Evolutionary conservation across 192 early-diverging fungal species (phyloP), one percentile per base, ranked within the genome.

Genomic region (Physocladia obscura): DNA sequence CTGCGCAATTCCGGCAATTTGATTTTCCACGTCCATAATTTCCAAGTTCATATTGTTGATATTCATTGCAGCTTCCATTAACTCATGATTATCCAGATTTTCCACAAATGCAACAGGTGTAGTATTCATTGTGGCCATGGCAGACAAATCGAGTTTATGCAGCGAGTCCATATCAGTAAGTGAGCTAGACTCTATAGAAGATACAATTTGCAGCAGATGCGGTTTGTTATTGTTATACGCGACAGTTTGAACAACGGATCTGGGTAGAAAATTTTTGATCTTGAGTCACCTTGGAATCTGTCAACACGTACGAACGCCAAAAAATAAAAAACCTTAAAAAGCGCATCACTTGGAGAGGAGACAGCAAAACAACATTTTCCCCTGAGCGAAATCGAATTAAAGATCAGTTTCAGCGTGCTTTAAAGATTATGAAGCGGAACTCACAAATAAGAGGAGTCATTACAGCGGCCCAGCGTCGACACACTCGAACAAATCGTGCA

Each of bases 131-230:
- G 4, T 40, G 59, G 49, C 36, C 5, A 34, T 21, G 4, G 62
- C 26, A 21, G 62, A 4, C 44, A 64, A 19, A 49, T 51, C 49
- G 44, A 64, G 48, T 49, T 51, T 49, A 29, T 47, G 62, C 22
- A 64, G 31, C 11, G 17, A 24, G 6, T 5, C 8, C 11, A 51
- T 50, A 1, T 49, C 5, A 3, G 30, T 49, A 1, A 64, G 27
- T 50, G 30, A 3, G 62, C 48, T 50, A 13, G 11, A 4, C 11
- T 51, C 29, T 15, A 64, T 64, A 15, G n/a, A 4, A 5, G 21
- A n/a, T 19, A 64, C 11, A 34, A 31, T 47, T 4, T 5, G 19
- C 1, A 64, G 49, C 6, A 64, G 11, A 13, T 8, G 26, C 19
- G 56, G 31, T 11, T 57, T 4, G 31, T 24, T 57, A 11, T 57